Percentiles rank a stretch among this genome's conserved stretches.
Conservation (phyloP, 148 eudicot genomes). For the Rheum nobile region DNA sequence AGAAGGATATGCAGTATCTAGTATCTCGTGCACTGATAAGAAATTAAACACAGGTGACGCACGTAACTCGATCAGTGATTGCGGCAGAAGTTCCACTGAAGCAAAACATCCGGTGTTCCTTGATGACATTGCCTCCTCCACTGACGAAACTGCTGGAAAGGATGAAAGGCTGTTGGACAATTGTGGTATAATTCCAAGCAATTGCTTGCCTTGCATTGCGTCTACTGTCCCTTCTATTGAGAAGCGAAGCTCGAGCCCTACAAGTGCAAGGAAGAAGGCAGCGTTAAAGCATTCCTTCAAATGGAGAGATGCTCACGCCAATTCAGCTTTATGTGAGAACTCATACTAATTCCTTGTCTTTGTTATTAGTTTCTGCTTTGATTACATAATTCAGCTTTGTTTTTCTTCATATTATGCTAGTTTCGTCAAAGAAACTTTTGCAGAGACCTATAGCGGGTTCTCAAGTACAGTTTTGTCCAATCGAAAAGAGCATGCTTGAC, state of each 20-base stretch:
- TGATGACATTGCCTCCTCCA: constrained; percentile 56
- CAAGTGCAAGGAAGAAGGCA: constrained; percentile 64
- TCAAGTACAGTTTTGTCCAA: constrained; percentile 79
- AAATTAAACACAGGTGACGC: constrained; percentile 13
- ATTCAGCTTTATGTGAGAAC: constrained; percentile 42
- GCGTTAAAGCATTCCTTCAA: constrained; percentile 58
- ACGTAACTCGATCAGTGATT: constrained; percentile 38
- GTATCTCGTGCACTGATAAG: not conserved
- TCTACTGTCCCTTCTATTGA: constrained; percentile 48
- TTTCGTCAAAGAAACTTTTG: constrained; percentile 71
- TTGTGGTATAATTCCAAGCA: constrained; percentile 63
- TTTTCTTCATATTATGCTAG: constrained; percentile 23
- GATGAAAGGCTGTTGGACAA: constrained; percentile 54
- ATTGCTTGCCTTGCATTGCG: constrained; percentile 81
- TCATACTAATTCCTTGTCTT: not conserved
- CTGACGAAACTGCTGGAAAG: constrained; percentile 35
- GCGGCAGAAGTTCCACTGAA: constrained; percentile 40
- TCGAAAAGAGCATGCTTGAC: constrained; percentile 68
- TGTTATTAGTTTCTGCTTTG: not conserved
- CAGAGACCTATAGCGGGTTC: constrained; percentile 90
- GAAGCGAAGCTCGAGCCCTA: constrained; percentile 56
- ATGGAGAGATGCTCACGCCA: constrained; percentile 63
- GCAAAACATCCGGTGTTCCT: constrained; percentile 39
- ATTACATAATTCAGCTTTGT: not conserved
- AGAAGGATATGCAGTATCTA: not conserved